phyloP scores from a whole-genome alignment of 495 filamentous ascomycete genomes.

The Penicillium dipodomyicola region DNA sequence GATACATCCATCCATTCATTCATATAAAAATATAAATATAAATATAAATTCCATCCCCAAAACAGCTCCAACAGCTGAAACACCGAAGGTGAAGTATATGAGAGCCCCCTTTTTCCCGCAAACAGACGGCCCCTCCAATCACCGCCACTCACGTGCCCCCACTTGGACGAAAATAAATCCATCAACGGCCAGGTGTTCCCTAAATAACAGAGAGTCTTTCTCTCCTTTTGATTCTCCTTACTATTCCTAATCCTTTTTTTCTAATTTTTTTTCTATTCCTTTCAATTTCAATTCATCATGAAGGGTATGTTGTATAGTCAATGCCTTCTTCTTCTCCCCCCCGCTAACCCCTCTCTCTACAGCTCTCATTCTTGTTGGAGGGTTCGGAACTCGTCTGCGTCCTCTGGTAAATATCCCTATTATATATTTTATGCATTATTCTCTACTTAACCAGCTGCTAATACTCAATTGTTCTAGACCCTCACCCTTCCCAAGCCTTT shows the following conservation, averaged over 20 bases:
- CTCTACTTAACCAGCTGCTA: conserved; percentile 8
- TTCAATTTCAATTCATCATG: conserved; percentile 37
- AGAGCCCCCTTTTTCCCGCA: conserved; percentile 34
- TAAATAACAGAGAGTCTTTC: conserved; percentile 22
- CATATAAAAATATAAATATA: too few relatives aligned
- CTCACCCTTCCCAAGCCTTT: conserved; percentile 95
- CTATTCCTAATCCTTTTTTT: conserved; percentile 13
- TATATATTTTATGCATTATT: not conserved
- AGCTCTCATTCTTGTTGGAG: conserved; percentile 99
- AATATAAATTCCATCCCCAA: too few relatives aligned
- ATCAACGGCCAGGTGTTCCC: conserved; percentile 38
- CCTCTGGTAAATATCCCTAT: conserved; percentile 75
- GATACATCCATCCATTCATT: too few relatives aligned
- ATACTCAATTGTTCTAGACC: conserved; percentile 56
- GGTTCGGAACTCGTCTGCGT: conserved; percentile 96
- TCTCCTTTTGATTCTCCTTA: conserved; percentile 14
- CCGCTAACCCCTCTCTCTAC: conserved; percentile 23
- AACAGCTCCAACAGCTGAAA: not conserved
- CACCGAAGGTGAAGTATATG: not conserved
- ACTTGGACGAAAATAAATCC: conserved; percentile 34
- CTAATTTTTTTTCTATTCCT: conserved; percentile 10
- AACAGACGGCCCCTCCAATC: conserved; percentile 31
- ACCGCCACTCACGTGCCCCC: conserved; percentile 31
- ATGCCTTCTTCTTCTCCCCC: conserved; percentile 7
- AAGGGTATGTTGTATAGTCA: conserved; percentile 46